phyloP scores from a whole-genome alignment of 2,329 filamentous ascomycete genomes.

The Corinectria fuckeliana region DNA sequence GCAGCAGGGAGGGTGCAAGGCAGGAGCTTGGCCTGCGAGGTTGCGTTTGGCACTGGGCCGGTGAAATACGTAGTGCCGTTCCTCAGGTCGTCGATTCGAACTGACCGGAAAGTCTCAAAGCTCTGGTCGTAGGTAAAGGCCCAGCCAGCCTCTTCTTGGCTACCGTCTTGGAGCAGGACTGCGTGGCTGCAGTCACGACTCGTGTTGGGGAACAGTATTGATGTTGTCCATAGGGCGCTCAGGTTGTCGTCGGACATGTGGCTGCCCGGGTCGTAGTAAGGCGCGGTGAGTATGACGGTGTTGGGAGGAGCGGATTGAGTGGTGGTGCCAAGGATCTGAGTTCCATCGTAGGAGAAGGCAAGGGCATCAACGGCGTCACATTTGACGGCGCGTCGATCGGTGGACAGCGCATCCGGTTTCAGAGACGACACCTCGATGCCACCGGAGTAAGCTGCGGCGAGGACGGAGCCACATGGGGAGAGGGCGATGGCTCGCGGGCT shows the following conservation, averaged over 20 bases:
- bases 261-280: conserved; percentile 77
- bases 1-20: conserved; percentile 74
- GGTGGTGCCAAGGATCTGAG: conserved; percentile 79
- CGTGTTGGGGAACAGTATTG: conserved; percentile 83
- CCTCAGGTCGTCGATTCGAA: conserved; percentile 75
- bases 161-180: conserved; percentile 68
- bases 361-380: conserved; percentile 78
- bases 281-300: conserved; percentile 79
- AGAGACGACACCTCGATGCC: conserved; percentile 89
- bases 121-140: conserved; percentile 79
- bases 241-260: conserved; percentile 70
- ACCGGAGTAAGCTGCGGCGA: conserved; percentile 85
- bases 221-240: conserved; percentile 82
- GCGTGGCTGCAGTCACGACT: conserved; percentile 81
- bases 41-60: conserved; percentile 64
- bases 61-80: conserved; percentile 83
- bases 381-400: conserved; percentile 77
- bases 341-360: conserved; percentile 78
- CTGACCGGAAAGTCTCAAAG: conserved; percentile 79
- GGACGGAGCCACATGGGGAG: conserved; percentile 79
- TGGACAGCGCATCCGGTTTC: conserved; percentile 65
- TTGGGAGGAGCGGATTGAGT: conserved; percentile 67
- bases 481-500: conserved; percentile 79
- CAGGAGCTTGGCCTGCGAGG: conserved; percentile 63
- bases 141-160: conserved; percentile 72